A percentile compares a stretch with the other conserved stretches of the same genome.
phyloP scores from a whole-genome alignment of 2,329 filamentous ascomycete species.

The Penicillium sp. region DNA sequence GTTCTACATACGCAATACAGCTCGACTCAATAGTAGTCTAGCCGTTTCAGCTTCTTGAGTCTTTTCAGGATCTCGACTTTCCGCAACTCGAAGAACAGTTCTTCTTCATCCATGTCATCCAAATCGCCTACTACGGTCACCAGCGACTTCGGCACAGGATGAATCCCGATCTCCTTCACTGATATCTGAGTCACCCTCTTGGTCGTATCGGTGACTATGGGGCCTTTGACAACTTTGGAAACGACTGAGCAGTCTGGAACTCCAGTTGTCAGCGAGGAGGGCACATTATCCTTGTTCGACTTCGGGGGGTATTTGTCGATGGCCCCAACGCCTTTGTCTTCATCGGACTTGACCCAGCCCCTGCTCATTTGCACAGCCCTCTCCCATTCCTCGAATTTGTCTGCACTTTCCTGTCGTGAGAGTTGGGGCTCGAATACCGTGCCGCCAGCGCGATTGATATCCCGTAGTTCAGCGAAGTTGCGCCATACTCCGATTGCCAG shows the following conservation, averaged over 20 bases:
- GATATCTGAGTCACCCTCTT: conserved; percentile 11
- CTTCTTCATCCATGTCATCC: conserved; percentile 38
- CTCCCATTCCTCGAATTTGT: conserved; percentile 68
- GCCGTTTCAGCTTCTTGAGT: conserved; percentile 33
- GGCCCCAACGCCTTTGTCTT: not conserved
- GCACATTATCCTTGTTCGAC: not conserved
- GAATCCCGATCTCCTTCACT: conserved; percentile 18
- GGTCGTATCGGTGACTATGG: not conserved
- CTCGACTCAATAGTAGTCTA: conserved; percentile 15
- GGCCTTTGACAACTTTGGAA: conserved; percentile 13
- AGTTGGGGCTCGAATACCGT: conserved; percentile 70
- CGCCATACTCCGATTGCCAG: conserved; percentile 78
- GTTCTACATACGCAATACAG: no score
- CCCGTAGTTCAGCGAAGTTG: conserved; percentile 69
- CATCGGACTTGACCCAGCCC: conserved; percentile 57
- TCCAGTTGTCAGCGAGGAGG: not conserved
- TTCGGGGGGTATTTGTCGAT: not conserved
- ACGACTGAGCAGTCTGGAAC: not conserved
- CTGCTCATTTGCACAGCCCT: conserved; percentile 74
- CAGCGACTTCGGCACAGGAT: conserved; percentile 15
- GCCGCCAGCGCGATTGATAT: conserved; percentile 70
- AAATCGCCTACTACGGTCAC: conserved; percentile 29
- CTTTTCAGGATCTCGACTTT: conserved; percentile 38
- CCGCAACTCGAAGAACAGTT: conserved; percentile 36
- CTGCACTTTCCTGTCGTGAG: conserved; percentile 51